These are phyloP conservation scores for Tirmania nivea DNA, from an alignment of 495 filamentous ascomycete genomes.

Conservation along the genomic window DNA sequence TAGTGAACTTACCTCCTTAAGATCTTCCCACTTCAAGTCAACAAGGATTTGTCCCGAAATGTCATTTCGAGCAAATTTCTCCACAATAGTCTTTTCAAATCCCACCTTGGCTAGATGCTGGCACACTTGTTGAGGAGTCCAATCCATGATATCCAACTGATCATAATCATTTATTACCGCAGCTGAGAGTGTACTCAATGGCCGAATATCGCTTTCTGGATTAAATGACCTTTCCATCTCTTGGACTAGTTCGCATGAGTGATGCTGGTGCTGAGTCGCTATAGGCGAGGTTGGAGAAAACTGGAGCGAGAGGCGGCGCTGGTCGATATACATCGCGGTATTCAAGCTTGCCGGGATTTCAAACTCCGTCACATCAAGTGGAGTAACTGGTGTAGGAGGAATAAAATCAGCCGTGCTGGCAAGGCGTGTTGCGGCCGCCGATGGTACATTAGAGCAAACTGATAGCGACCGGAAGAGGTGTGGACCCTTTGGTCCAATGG, in stretches of 20 bases:
- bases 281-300: not conserved
- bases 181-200: conserved; percentile 21
- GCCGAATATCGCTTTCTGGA: conserved; percentile 11
- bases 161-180: conserved; percentile 31
- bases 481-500: conserved; percentile 62
- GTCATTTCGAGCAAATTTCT: conserved; percentile 73
- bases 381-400: conserved; percentile 19
- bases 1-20: conserved; percentile 40
- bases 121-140: conserved; percentile 56
- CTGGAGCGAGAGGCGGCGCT: not conserved
- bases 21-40: conserved; percentile 68
- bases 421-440: conserved; percentile 11
- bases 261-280: not conserved
- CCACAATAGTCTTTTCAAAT: conserved; percentile 48
- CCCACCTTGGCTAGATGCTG: conserved; percentile 54
- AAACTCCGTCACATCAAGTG: conserved; percentile 19
- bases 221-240: conserved; percentile 3
- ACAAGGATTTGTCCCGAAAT: conserved; percentile 70
- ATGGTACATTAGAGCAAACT: conserved; percentile 14
- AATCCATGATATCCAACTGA: conserved; percentile 33
- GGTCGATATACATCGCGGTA: conserved; percentile 14
- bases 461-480: conserved; percentile 60
- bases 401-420: conserved; percentile 13
- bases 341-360: conserved; percentile 11
- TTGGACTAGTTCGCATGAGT: conserved; percentile 2